Conservation (phyloP, 495 filamentous ascomycete species). For the Copromyces sp. region DNA sequence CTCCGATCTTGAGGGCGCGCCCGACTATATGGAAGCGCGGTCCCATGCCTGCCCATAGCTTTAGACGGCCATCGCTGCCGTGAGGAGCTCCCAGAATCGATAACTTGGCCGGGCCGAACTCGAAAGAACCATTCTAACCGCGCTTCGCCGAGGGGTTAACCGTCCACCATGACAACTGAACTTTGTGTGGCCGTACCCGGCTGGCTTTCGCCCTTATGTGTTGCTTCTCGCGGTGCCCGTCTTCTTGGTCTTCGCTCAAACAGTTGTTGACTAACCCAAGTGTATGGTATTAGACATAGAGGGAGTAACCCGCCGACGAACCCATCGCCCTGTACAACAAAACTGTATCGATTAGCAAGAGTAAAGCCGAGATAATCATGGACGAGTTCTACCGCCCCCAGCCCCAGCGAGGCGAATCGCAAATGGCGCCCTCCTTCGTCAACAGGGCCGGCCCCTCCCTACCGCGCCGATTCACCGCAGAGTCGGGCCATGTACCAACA, state of each 20-base stretch:
- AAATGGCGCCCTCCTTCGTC: slow-evolving; percentile 55
- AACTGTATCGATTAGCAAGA: slow-evolving; percentile 27
- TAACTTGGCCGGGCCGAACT: not conserved
- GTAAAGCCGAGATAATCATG: slow-evolving; percentile 27
- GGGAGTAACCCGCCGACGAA: slow-evolving; percentile 18
- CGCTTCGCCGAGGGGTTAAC: not conserved
- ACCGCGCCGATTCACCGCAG: slow-evolving; percentile 89
- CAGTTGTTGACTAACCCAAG: not conserved
- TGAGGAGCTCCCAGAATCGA: not conserved
- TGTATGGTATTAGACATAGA: slow-evolving; percentile 14
- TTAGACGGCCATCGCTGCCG: not conserved
- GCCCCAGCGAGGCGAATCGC: slow-evolving; percentile 57
- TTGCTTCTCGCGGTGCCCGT: not conserved
- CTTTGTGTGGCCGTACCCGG: not conserved
- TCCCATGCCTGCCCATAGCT: not conserved
- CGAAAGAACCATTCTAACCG: not conserved
- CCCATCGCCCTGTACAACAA: slow-evolving; percentile 37
- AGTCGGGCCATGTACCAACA: slow-evolving; percentile 75
- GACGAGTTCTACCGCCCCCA: slow-evolving; percentile 59
- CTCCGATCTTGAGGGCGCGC: not conserved
- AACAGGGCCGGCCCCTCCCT: slow-evolving; percentile 52
- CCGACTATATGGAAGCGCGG: not conserved
- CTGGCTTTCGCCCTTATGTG: not conserved
- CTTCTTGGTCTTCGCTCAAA: not conserved
- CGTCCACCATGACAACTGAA: not conserved